Conservation (phyloP, 768 basidiomycete genomes). For the Cystoderma amianthinum region DNA sequence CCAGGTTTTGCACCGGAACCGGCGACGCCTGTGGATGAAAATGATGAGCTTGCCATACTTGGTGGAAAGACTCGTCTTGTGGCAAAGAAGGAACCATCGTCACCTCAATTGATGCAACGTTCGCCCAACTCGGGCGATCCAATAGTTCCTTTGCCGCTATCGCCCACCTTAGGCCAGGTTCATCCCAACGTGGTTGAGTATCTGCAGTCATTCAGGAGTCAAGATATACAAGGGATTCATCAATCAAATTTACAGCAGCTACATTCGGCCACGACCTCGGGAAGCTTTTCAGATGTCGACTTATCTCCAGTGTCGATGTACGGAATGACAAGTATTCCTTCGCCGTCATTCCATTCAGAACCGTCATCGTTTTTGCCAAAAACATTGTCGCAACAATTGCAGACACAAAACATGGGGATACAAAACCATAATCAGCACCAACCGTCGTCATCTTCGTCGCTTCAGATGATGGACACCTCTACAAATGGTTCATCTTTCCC, state of each 20-base stretch:
- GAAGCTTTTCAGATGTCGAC: conserved; percentile 23
- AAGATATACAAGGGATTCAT: conserved; percentile 12
- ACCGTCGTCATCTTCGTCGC: not conserved
- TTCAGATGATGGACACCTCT: conserved; percentile 1
- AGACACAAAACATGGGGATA: conserved; percentile 13
- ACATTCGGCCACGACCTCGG: conserved; percentile 8
- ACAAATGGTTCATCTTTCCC: conserved; percentile 33
- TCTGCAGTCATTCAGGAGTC: conserved; percentile 46
- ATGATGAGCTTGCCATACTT: conserved; percentile 57
- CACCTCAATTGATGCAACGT: conserved; percentile 48
- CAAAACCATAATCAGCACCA: conserved; percentile 17
- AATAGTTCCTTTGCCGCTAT: conserved; percentile 63
- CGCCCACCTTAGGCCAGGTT: conserved; percentile 39
- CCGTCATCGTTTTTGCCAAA: conserved; percentile 24
- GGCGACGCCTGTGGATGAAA: conserved; percentile 37
- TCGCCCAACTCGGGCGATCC: conserved; percentile 71
- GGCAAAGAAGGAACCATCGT: conserved; percentile 50
- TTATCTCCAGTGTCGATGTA: conserved; percentile 40
- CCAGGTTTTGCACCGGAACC: conserved; percentile 25
- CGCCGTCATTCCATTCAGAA: conserved; percentile 26
- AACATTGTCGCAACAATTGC: conserved; percentile 15
- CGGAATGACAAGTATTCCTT: conserved; percentile 31
- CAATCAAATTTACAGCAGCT: conserved; percentile 13
- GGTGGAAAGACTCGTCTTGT: conserved; percentile 65
- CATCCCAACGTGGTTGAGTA: conserved; percentile 67